These are phyloP conservation scores for Calonectria honghensis DNA, from an alignment of 2,329 filamentous ascomycete species.

Conservation along the genomic window DNA sequence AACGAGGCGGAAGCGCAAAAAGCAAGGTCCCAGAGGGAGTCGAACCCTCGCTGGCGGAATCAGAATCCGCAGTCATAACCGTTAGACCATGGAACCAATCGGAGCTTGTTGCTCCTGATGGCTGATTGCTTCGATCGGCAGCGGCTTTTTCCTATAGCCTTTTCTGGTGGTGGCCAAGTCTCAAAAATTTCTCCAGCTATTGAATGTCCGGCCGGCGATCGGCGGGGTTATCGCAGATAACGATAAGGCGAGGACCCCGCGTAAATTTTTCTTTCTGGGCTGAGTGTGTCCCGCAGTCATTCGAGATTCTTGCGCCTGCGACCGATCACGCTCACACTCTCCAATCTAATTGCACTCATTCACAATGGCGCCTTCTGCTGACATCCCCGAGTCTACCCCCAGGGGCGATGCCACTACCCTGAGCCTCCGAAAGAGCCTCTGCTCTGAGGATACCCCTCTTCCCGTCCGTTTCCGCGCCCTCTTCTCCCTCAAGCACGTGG, in stretches of 20 bases:
- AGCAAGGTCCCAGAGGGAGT: conserved; percentile 60
- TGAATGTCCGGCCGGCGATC: conserved; percentile 32
- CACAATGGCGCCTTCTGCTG: conserved; percentile 55
- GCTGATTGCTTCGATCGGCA: background rate
- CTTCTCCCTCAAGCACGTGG: conserved; percentile 97
- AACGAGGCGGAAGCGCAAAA: conserved; percentile 30
- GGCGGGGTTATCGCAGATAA: conserved; percentile 51
- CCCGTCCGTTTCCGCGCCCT: conserved; percentile 95
- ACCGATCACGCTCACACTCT: conserved; percentile 40
- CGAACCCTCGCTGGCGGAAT: conserved; percentile 63
- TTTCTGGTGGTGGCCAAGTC: background rate
- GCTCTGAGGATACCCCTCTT: conserved; percentile 86
- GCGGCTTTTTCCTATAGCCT: conserved; percentile 15
- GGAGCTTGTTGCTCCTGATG: conserved; percentile 56
- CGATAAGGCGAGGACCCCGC: conserved; percentile 57
- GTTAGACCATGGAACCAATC: conserved; percentile 61
- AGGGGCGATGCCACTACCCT: conserved; percentile 69
- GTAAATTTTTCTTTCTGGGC: conserved; percentile 60
- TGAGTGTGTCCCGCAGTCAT: conserved; percentile 41
- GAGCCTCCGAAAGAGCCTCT: conserved; percentile 84
- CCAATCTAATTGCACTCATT: conserved; percentile 35
- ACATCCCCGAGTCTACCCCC: conserved; percentile 42
- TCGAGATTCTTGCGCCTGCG: conserved; percentile 36
- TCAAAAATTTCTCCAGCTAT: conserved; percentile 26
- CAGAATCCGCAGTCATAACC: conserved; percentile 62